phyloP scores from a whole-genome alignment of 257 asterid genomes.

The Nicotiana knightiana region DNA sequence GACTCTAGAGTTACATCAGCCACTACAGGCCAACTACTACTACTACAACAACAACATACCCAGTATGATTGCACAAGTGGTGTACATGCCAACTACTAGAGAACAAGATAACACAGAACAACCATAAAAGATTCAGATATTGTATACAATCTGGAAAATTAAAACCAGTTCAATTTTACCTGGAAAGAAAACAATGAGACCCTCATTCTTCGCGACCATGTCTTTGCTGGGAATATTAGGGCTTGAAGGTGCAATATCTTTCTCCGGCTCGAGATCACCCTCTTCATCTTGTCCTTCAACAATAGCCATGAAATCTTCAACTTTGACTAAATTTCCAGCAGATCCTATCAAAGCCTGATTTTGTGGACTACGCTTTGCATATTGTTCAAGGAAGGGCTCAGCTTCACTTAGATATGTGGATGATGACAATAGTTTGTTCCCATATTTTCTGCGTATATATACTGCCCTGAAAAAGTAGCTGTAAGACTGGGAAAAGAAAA shows the following conservation, averaged over 20 bases:
- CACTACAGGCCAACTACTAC: neutral
- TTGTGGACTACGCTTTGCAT: conserved; percentile 83
- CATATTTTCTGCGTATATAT: conserved; percentile 64
- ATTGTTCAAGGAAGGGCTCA: conserved; percentile 94
- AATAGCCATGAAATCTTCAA: conserved; percentile 83
- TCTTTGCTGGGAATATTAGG: conserved; percentile 50
- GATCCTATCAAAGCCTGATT: conserved; percentile 87
- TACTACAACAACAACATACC: no score
- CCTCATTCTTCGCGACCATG: conserved; percentile 63
- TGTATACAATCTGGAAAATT: neutral
- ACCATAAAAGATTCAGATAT: neutral
- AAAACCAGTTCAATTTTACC: conserved; percentile 35
- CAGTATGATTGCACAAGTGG: no score
- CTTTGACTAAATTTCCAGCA: conserved; percentile 80
- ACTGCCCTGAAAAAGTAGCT: conserved; percentile 60
- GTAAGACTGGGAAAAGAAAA: conserved; percentile 2
- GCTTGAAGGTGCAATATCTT: conserved; percentile 41
- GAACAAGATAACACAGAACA: neutral
- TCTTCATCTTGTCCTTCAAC: conserved; percentile 82
- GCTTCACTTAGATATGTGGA: conserved; percentile 88
- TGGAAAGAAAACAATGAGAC: conserved; percentile 92
- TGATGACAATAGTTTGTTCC: conserved; percentile 61
- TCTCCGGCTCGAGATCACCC: conserved; percentile 77
- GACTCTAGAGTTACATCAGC: neutral
- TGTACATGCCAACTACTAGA: neutral